Evolutionary conservation across 176 grass and related monocot genomes (phyloP).

Genomic region (Carex littledalei): DNA sequence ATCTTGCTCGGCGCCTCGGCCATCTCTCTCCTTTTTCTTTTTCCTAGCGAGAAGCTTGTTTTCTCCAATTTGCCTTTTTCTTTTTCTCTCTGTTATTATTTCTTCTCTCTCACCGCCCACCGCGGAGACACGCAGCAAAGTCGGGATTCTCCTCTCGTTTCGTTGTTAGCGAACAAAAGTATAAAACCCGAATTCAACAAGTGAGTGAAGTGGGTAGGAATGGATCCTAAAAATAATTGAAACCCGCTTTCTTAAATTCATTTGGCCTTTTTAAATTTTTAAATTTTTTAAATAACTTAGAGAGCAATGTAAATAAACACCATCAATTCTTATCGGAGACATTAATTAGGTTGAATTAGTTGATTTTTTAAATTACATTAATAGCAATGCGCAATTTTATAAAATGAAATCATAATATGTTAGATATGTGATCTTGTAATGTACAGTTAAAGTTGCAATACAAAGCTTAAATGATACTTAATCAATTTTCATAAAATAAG

Average conservation of each 20-base stretch:
- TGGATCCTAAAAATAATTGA: background rate
- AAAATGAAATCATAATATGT: too few relatives aligned
- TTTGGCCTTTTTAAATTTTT: background rate
- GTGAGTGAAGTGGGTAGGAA: background rate
- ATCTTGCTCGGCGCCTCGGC: slow-evolving; percentile 58
- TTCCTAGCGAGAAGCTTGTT: background rate
- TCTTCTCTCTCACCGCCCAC: slow-evolving; percentile 12
- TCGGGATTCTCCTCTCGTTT: background rate
- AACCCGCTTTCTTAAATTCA: background rate
- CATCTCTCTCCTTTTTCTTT: slow-evolving; percentile 33
- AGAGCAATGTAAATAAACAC: too few relatives aligned
- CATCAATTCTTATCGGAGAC: too few relatives aligned
- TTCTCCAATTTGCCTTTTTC: background rate
- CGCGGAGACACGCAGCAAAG: background rate
- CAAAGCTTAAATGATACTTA: too few relatives aligned
- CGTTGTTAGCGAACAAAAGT: background rate
- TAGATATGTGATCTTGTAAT: too few relatives aligned
- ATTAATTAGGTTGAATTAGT: too few relatives aligned
- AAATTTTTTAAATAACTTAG: too few relatives aligned
- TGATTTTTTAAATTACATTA: too few relatives aligned
- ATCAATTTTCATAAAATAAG: too few relatives aligned
- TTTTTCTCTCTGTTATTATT: background rate
- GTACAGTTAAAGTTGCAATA: too few relatives aligned
- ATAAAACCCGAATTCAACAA: background rate
- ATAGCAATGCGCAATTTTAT: too few relatives aligned